Evolutionary conservation across 495 filamentous ascomycete species (phyloP).

Genomic region (Entonaema liquescens): DNA sequence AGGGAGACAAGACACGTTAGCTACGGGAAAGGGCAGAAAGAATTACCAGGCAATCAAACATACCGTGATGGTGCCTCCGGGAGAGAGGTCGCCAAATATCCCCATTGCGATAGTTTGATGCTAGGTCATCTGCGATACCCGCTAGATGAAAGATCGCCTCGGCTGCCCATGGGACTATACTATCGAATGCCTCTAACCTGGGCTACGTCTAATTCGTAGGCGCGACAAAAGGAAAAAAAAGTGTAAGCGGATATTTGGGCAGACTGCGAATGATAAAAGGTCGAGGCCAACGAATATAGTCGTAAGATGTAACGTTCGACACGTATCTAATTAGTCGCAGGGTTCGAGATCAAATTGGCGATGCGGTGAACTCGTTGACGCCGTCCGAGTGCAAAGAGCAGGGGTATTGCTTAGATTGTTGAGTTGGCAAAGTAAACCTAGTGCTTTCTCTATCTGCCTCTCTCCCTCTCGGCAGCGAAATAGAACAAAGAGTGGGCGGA

Average conservation of each 20-base stretch:
- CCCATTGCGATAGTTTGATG: conserved; percentile 64
- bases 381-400: conserved; percentile 15
- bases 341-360: conserved; percentile 13
- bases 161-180: conserved; percentile 38
- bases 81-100: conserved; percentile 82
- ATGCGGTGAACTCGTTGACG: conserved; percentile 39
- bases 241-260: conserved; percentile 2
- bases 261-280: background rate
- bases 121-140: conserved; percentile 39
- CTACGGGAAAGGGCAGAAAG: background rate
- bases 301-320: conserved; percentile 8
- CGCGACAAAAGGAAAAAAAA: background rate
- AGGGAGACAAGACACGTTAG: conserved; percentile 3
- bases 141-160: conserved; percentile 30
- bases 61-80: conserved; percentile 86
- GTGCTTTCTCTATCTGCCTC: background rate
- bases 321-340: conserved; percentile 19
- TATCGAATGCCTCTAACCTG: conserved; percentile 3
- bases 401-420: conserved; percentile 12
- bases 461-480: background rate
- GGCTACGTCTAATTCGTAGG: background rate
- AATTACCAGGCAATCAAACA: conserved; percentile 44
- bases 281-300: background rate
- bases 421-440: conserved; percentile 10
- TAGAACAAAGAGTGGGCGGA: background rate